A percentile compares a stretch with the other conserved stretches of the same genome.
Conservation (phyloP, 306 rosid species). For the Trifolium pratense region DNA sequence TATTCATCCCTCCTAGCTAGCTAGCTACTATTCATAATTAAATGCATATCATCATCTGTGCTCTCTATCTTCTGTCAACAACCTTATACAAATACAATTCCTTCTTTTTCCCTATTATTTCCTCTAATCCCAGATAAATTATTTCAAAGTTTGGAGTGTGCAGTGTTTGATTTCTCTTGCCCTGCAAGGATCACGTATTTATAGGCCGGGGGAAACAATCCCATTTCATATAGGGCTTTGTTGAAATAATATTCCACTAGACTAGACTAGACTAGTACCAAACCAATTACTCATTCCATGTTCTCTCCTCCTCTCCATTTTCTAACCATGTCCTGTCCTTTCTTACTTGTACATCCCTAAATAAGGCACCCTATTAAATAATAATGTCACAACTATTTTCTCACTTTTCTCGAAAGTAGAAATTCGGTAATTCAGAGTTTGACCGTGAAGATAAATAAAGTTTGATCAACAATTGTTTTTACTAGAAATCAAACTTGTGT, state of each 20-base stretch:
- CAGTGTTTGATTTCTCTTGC: conserved; percentile 9
- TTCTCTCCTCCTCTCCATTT: neutral
- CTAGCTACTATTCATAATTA: no score
- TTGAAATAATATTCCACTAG: conserved; percentile 22
- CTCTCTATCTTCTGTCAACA: conserved; percentile 99
- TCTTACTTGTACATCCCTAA: no score
- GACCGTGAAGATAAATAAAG: no score
- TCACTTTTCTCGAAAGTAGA: no score
- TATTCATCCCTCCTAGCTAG: neutral
- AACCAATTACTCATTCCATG: conserved; percentile 30
- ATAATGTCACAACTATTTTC: no score
- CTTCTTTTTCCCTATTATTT: neutral
- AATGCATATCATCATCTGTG: conserved; percentile 71
- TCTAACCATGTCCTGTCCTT: conserved; percentile 23
- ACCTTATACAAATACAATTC: conserved; percentile 29
- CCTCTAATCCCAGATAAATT: neutral
- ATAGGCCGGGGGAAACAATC: neutral
- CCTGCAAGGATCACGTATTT: neutral
- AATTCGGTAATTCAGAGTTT: no score
- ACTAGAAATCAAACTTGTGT: no score
- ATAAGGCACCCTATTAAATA: no score
- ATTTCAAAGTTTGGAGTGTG: neutral
- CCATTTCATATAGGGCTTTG: conserved; percentile 35
- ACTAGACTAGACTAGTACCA: conserved; percentile 17
- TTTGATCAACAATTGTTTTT: no score